A percentile compares a stretch with the other conserved stretches of the same genome.
Conservation (phyloP, 306 rosid genomes). For the Oemleria cerasiformis region DNA sequence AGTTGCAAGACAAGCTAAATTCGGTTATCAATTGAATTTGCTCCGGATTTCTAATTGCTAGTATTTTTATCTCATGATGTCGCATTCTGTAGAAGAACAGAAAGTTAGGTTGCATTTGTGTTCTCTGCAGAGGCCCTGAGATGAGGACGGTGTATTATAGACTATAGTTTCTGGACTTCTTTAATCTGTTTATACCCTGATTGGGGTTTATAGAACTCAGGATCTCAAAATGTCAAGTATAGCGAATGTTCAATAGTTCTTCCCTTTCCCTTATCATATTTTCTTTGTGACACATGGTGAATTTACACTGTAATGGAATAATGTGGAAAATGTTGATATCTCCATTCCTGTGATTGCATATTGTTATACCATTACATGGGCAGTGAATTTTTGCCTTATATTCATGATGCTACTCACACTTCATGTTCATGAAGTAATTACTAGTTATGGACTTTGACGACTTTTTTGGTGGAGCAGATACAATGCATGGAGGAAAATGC, state of each 20-base stretch:
- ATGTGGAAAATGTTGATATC: background rate
- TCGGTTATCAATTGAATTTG: background rate
- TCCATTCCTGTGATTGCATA: background rate
- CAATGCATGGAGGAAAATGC: conserved; percentile 98
- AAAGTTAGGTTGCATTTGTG: background rate
- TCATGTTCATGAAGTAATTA: background rate
- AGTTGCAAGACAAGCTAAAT: background rate
- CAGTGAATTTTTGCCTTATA: background rate
- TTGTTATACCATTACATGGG: background rate
- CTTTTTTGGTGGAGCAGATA: conserved; percentile 61
- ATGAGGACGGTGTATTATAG: background rate
- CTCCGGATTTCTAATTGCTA: background rate
- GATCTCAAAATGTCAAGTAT: background rate
- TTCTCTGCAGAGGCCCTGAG: background rate
- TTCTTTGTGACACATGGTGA: background rate
- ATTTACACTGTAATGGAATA: background rate
- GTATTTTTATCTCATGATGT: background rate
- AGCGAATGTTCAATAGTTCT: background rate
- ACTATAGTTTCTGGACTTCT: background rate
- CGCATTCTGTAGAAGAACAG: background rate
- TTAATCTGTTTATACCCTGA: background rate
- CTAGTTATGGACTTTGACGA: conserved; percentile 5
- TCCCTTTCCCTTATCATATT: background rate
- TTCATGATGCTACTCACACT: background rate
- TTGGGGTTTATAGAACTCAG: background rate